Percentiles rank a stretch among this genome's conserved stretches.
Evolutionary conservation across 192 early-diverging fungal genomes (phyloP).

Genomic region (Backusella parvicylindrica): DNA sequence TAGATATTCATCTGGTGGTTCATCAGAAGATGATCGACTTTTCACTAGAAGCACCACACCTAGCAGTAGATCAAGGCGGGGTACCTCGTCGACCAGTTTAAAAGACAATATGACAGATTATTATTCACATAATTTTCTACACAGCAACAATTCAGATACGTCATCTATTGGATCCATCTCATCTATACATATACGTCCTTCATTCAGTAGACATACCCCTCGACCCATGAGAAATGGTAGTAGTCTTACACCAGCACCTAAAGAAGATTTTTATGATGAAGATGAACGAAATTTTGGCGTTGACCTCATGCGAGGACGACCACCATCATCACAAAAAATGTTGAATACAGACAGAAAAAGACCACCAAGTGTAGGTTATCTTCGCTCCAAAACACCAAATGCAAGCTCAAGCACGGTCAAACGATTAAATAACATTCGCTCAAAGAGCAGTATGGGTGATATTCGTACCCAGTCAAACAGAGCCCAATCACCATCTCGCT

Average conservation of each 20-base stretch:
- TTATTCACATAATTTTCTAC: conserved; percentile 4
- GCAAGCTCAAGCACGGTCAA: conserved; percentile 12
- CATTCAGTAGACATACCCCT: not conserved
- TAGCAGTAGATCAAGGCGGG: not conserved
- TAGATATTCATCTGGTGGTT: not conserved
- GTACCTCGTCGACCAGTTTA: not conserved
- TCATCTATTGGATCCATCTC: conserved; percentile 8
- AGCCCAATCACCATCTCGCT: conserved; percentile 3
- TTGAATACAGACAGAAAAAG: not conserved
- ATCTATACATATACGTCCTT: not conserved
- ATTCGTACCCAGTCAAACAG: not conserved
- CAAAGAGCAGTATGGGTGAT: conserved; percentile 22
- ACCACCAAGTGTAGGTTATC: not conserved
- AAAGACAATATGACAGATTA: not conserved
- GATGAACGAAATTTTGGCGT: conserved; percentile 2
- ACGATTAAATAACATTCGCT: conserved; percentile 6
- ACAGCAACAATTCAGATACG: conserved; percentile 15
- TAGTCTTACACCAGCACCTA: not conserved
- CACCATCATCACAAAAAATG: not conserved
- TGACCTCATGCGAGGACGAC: not conserved
- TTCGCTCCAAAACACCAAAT: conserved; percentile 10
- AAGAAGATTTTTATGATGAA: conserved; percentile 12
- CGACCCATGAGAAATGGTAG: not conserved
- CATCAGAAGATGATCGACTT: not conserved
- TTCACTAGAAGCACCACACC: not conserved